These are phyloP conservation scores for Annulohypoxylon nitens DNA, from an alignment of 495 filamentous ascomycete species.

Conservation along the genomic window DNA sequence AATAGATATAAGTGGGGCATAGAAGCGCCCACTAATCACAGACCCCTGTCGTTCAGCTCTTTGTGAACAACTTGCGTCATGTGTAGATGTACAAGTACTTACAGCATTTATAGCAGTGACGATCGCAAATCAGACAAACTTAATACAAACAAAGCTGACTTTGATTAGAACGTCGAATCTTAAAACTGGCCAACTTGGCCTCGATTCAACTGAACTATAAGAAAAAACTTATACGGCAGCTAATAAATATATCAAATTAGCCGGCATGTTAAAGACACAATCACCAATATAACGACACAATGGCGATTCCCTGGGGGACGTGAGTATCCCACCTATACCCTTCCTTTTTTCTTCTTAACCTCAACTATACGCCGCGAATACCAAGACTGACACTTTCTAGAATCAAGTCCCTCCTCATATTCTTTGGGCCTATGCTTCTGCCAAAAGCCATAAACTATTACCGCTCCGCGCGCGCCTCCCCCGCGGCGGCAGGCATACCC, in stretches of 20 bases:
- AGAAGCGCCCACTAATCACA: slow-evolving; percentile 13
- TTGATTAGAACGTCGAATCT: background rate
- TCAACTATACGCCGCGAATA: background rate
- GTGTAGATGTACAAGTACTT: slow-evolving; percentile 35
- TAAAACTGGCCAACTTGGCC: slow-evolving; percentile 30
- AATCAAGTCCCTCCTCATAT: slow-evolving; percentile 81
- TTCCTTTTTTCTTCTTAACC: background rate
- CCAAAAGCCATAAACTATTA: slow-evolving; percentile 79
- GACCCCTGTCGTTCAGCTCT: background rate
- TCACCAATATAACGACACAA: slow-evolving; percentile 41
- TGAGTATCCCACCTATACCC: slow-evolving; percentile 49
- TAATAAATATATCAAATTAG: background rate
- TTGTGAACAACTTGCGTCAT: slow-evolving; percentile 25
- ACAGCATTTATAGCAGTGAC: slow-evolving; percentile 20
- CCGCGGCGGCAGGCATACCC: slow-evolving; percentile 62
- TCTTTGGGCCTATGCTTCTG: slow-evolving; percentile 88
- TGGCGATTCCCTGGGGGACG: slow-evolving; percentile 63
- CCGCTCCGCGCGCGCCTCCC: slow-evolving; percentile 67
- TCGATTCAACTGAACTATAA: slow-evolving; percentile 2
- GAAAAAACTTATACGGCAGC: background rate
- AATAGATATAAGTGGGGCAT: slow-evolving; percentile 22
- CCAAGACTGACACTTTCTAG: slow-evolving; percentile 55
- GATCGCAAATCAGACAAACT: slow-evolving; percentile 20
- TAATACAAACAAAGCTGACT: background rate
- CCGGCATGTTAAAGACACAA: slow-evolving; percentile 39